These are phyloP conservation scores for Capsicum rhomboideum DNA, from an alignment of 257 asterid genomes.

Conservation along the genomic window DNA sequence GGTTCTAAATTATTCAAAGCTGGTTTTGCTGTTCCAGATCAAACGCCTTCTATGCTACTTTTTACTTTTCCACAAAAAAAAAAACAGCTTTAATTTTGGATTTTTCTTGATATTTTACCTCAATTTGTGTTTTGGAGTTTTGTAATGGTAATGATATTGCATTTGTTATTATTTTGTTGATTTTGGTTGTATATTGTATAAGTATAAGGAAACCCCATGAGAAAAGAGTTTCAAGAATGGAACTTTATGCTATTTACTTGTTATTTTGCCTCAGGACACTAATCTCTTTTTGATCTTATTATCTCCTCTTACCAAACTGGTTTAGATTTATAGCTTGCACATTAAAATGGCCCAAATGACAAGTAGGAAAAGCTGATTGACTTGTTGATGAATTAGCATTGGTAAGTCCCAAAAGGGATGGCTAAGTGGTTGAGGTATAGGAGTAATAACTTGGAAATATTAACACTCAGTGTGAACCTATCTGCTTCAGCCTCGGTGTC, in stretches of 20 bases:
- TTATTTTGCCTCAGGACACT: neutral
- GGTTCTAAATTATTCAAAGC: conserved; percentile 83
- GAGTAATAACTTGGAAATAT: neutral
- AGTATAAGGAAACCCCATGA: neutral
- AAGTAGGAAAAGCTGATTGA: neutral
- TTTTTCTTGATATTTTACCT: neutral
- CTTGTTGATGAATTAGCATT: neutral
- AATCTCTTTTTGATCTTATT: neutral
- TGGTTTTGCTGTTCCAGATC: conserved; percentile 92
- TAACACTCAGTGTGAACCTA: neutral
- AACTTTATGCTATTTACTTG: too few relatives aligned
- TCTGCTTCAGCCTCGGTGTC: neutral
- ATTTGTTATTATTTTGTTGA: neutral
- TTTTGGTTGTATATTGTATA: neutral
- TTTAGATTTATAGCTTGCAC: neutral
- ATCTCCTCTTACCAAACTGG: neutral
- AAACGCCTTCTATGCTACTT: conserved; percentile 93
- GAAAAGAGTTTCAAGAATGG: too few relatives aligned
- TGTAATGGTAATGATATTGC: neutral
- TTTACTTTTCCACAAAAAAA: neutral
- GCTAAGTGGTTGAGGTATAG: neutral
- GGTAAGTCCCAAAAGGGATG: neutral
- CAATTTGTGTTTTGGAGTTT: neutral
- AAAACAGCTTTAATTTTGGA: neutral
- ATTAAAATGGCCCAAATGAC: neutral